phyloP scores from a whole-genome alignment of 441 rosid species.

The Gossypium schwendimanii region DNA sequence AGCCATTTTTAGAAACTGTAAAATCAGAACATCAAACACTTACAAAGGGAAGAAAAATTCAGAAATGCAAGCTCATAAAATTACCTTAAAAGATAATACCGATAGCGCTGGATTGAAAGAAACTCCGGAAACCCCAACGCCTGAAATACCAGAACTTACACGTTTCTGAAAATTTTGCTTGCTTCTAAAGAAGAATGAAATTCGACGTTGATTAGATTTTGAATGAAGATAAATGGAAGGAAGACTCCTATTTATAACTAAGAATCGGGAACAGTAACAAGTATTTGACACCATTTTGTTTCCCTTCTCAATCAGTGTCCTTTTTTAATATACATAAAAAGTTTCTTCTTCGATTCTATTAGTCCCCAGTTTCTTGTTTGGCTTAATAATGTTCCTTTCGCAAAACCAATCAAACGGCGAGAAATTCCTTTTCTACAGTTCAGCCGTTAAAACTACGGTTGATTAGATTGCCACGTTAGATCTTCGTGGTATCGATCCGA shows the following conservation, averaged over 20 bases:
- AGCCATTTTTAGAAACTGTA: not conserved
- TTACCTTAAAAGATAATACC: constrained; percentile 42
- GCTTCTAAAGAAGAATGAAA: constrained; percentile 8
- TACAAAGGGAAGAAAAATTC: not conserved
- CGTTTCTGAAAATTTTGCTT: constrained; percentile 5
- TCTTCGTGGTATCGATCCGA: constrained; percentile 18
- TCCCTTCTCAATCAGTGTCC: not conserved
- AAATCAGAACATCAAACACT: not conserved
- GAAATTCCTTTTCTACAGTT: not conserved
- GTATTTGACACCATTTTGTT: constrained; percentile 42
- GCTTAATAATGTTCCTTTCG: not conserved
- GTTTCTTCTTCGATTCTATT: not conserved
- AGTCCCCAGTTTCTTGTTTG: not conserved
- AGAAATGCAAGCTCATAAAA: not conserved
- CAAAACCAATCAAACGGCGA: not conserved
- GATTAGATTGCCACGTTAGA: constrained; percentile 32
- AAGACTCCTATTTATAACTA: constrained; percentile 48
- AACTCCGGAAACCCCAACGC: constrained; percentile 34
- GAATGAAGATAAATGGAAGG: constrained; percentile 19
- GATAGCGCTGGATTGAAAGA: constrained; percentile 26
- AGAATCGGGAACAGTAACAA: constrained; percentile 24
- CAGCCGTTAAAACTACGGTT: not conserved
- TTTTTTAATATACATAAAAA: not conserved
- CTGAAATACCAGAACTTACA: constrained; percentile 34
- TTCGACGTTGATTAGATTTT: constrained; percentile 8